These are phyloP conservation scores for Leonotis leonurus DNA, from an alignment of 257 asterid species.

Conservation along the genomic window DNA sequence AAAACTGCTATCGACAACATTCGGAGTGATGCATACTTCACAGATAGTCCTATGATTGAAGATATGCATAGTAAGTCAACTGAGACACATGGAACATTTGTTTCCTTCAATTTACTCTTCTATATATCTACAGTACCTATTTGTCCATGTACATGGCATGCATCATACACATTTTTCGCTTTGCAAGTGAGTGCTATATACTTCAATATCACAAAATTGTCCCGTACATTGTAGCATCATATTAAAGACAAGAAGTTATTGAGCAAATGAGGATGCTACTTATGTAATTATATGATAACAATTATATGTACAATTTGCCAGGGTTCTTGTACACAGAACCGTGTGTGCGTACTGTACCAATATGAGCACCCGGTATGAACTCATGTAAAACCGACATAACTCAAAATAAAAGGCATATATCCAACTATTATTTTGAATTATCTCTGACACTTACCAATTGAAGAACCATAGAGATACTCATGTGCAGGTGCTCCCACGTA, in stretches of 20 bases:
- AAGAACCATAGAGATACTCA: conserved; percentile 94
- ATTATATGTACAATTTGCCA: no score
- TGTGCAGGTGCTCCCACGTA: conserved; percentile 95
- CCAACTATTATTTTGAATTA: neutral
- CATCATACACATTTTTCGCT: neutral
- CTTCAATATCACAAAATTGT: neutral
- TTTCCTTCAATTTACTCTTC: neutral
- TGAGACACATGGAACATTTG: neutral
- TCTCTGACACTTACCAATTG: conserved; percentile 61
- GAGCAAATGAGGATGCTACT: neutral
- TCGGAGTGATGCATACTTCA: neutral
- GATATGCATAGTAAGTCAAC: neutral
- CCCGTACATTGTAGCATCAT: neutral
- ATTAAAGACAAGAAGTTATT: neutral
- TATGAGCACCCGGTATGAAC: neutral
- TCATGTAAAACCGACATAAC: no score
- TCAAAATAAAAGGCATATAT: no score
- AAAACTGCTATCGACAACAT: neutral
- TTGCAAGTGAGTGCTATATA: neutral
- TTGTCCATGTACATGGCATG: neutral
- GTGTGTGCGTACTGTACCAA: neutral
- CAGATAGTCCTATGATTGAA: neutral
- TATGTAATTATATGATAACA: neutral
- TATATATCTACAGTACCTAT: no score
- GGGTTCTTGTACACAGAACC: no score